Percentiles rank a stretch among this genome's conserved stretches.
These are phyloP conservation scores for Lasiodiplodia gonubiensis DNA, from an alignment of 2,329 filamentous ascomycete genomes.

Conservation along the genomic window DNA sequence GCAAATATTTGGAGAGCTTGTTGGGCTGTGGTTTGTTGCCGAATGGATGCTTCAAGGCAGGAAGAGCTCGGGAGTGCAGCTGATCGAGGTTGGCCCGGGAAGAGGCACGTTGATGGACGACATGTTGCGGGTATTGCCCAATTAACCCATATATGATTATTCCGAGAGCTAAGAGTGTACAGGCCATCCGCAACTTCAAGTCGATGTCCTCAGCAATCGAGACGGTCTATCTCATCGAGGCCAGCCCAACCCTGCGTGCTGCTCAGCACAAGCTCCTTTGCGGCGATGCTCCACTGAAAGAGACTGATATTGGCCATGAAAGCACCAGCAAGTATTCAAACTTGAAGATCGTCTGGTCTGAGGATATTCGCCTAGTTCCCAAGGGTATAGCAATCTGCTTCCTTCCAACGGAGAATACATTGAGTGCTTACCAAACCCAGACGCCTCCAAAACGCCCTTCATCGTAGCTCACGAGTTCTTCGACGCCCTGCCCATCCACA, in stretches of 20 bases:
- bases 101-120: conserved; percentile 97
- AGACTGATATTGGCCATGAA: conserved; percentile 75
- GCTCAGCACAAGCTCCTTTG: conserved; percentile 84
- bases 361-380: conserved; percentile 84
- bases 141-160: neutral
- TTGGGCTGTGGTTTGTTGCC: conserved; percentile 92
- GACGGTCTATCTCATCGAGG: conserved; percentile 91
- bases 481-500: conserved; percentile 94
- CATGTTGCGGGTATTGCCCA: conserved; percentile 74
- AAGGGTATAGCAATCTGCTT: conserved; percentile 56
- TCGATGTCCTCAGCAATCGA: conserved; percentile 77
- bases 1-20: conserved; percentile 91
- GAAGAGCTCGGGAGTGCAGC: conserved; percentile 74
- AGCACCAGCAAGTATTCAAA: conserved; percentile 72
- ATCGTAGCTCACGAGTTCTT: conserved; percentile 99
- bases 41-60: conserved; percentile 95
- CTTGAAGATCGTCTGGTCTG: conserved; percentile 80
- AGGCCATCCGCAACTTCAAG: conserved; percentile 87
- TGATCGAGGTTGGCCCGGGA: conserved; percentile 94
- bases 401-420: neutral
- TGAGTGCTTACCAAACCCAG: conserved; percentile 48
- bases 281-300: conserved; percentile 69
- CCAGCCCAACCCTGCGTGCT: conserved; percentile 77
- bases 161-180: conserved; percentile 29
- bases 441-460: conserved; percentile 77